Conservation (phyloP, 148 eudicot species). For the Cornus controversa region DNA sequence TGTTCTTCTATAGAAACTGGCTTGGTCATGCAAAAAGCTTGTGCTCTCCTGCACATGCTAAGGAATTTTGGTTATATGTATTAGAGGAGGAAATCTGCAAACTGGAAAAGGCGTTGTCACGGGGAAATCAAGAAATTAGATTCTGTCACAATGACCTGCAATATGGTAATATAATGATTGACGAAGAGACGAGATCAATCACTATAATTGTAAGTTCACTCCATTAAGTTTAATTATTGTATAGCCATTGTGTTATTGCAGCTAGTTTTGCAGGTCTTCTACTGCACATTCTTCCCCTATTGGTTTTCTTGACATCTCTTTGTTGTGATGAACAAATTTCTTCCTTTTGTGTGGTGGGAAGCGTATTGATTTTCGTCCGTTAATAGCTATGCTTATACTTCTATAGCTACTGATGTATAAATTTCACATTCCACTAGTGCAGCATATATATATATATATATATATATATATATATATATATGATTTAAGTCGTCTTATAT, state of each 20-base stretch:
- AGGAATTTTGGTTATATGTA: slow-evolving; percentile 50
- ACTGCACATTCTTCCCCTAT: neutral
- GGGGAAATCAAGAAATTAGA: slow-evolving; percentile 44
- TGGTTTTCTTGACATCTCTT: neutral
- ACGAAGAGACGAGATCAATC: slow-evolving; percentile 58
- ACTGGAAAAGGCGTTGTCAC: slow-evolving; percentile 53
- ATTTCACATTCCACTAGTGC: too few relatives aligned
- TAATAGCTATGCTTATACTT: too few relatives aligned
- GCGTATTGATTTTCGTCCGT: too few relatives aligned
- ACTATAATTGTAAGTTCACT: slow-evolving; percentile 67
- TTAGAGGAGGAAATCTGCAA: slow-evolving; percentile 59
- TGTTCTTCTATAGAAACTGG: slow-evolving; percentile 53
- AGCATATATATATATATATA: too few relatives aligned
- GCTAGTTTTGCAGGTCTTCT: neutral
- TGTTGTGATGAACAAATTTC: neutral
- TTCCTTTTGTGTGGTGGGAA: neutral
- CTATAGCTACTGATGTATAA: too few relatives aligned
- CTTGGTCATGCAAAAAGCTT: slow-evolving; percentile 59
- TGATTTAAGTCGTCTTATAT: too few relatives aligned
- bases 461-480: too few relatives aligned
- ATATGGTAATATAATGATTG: slow-evolving; percentile 91
- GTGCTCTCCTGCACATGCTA: slow-evolving; percentile 43
- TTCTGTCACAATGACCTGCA: slow-evolving; percentile 96
- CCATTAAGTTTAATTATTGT: neutral
- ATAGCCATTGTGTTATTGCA: neutral